Percentiles rank a stretch among this genome's conserved stretches.
Evolutionary conservation across 495 filamentous ascomycete genomes (phyloP).

Genomic region (Penicillium riverlandense): DNA sequence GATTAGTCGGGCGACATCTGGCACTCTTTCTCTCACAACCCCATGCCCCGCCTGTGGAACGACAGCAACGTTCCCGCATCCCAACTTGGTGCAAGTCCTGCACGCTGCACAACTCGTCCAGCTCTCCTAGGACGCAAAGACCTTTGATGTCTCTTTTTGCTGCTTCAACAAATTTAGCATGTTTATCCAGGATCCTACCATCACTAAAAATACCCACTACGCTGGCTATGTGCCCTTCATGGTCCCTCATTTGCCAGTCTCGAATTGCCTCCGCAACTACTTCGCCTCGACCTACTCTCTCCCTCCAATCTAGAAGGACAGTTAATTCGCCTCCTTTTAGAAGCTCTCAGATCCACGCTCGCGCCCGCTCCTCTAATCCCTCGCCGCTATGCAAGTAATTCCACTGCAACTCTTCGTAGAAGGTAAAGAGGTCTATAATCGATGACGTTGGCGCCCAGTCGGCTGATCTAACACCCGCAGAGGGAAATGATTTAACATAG

Average conservation of each 20-base stretch:
- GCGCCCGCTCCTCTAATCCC: constrained; percentile 19
- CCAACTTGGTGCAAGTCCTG: constrained; percentile 25
- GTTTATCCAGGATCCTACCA: constrained; percentile 30
- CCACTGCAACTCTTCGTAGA: constrained; percentile 11
- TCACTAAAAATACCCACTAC: constrained; percentile 36
- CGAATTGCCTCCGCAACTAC: constrained; percentile 39
- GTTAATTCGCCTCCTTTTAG: constrained; percentile 29
- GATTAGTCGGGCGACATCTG: constrained; percentile 24
- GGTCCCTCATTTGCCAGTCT: constrained; percentile 35
- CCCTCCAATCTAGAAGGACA: constrained; percentile 35
- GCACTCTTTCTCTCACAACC: constrained; percentile 26
- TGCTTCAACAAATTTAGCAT: constrained; percentile 27
- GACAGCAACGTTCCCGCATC: constrained; percentile 28
- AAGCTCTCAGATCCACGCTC: constrained; percentile 24
- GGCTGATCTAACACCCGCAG: too few relatives aligned
- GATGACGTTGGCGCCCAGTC: too few relatives aligned
- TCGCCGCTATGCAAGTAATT: constrained; percentile 20
- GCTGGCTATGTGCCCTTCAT: constrained; percentile 34
- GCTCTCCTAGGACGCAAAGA: constrained; percentile 32
- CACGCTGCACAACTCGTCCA: constrained; percentile 29
- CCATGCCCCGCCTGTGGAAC: constrained; percentile 30
- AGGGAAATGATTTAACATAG: too few relatives aligned
- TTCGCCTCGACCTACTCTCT: constrained; percentile 30
- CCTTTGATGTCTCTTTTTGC: constrained; percentile 15
- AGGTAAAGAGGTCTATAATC: too few relatives aligned